Conservation (phyloP, 352 stramenopile species). For the Pilasporangium apinafurcum region DNA sequence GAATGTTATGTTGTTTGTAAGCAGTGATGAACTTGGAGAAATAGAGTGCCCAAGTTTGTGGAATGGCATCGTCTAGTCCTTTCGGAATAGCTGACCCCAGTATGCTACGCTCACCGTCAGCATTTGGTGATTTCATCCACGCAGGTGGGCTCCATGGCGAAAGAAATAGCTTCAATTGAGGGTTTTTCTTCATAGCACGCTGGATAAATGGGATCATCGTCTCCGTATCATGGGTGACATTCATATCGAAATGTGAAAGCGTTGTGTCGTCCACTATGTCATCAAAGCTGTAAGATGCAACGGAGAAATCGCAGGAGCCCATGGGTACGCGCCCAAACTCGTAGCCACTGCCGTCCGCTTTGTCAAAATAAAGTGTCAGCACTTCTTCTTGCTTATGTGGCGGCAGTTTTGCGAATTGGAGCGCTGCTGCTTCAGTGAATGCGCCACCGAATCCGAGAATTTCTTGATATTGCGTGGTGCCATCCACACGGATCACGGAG, state of each 20-base stretch:
- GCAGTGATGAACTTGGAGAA: constrained; percentile 88
- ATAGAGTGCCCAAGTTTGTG: constrained; percentile 77
- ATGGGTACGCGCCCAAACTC: constrained; percentile 71
- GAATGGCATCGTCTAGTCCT: constrained; percentile 35
- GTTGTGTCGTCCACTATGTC: constrained; percentile 43
- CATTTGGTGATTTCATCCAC: constrained; percentile 59
- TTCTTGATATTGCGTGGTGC: constrained; percentile 21
- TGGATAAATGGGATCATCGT: constrained; percentile 58
- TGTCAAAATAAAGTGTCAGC: constrained; percentile 59
- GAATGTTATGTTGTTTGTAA: constrained; percentile 75
- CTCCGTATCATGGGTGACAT: constrained; percentile 41
- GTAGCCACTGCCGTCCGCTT: constrained; percentile 45
- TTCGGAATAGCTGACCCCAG: constrained; percentile 42
- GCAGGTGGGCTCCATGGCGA: constrained; percentile 65
- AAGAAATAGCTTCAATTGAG: constrained; percentile 51
- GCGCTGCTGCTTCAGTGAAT: constrained; percentile 71
- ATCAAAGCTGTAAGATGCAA: constrained; percentile 61
- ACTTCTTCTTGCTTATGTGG: constrained; percentile 43
- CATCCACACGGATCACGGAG: constrained; percentile 20
- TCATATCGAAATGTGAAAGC: constrained; percentile 47
- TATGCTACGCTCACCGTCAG: constrained; percentile 51
- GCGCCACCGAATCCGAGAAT: constrained; percentile 72
- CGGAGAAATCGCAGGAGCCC: constrained; percentile 67
- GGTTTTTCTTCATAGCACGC: constrained; percentile 20
- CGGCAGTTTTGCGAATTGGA: constrained; percentile 58